Evolutionary conservation across 2,329 filamentous ascomycete genomes (phyloP).

Genomic region (Fusarium chuoi): DNA sequence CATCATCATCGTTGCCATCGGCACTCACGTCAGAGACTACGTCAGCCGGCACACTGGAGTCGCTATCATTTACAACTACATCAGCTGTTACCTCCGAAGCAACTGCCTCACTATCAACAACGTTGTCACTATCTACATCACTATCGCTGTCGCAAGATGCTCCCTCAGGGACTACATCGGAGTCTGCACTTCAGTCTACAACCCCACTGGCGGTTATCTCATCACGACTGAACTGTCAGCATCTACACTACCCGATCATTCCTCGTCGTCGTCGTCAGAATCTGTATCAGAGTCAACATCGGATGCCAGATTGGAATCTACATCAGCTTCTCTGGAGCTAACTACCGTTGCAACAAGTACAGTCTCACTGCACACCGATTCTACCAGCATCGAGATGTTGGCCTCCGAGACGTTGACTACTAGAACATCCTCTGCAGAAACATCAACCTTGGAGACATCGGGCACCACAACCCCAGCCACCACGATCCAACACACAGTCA

Average conservation of each 20-base stretch:
- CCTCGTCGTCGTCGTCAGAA: not conserved
- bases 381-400: fast-evolving
- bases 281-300: not conserved
- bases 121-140: not conserved
- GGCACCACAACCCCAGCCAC: not conserved
- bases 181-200: not conserved
- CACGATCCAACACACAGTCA: fast-evolving
- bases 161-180: fast-evolving
- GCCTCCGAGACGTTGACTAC: not conserved
- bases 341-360: fast-evolving
- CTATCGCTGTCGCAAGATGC: fast-evolving
- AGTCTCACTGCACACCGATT: fast-evolving
- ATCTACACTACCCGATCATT: fast-evolving
- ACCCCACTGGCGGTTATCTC: not conserved
- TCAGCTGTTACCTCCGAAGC: not conserved
- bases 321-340: fast-evolving
- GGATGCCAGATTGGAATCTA: fast-evolving
- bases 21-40: too few species aligned
- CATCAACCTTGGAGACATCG: not conserved
- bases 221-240: not conserved
- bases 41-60: not conserved
- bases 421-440: fast-evolving
- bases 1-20: too few species aligned
- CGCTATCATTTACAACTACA: not conserved
- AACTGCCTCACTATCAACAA: not conserved